phyloP scores from a whole-genome alignment of 306 rosid species.

The Sicyos baderoa region DNA sequence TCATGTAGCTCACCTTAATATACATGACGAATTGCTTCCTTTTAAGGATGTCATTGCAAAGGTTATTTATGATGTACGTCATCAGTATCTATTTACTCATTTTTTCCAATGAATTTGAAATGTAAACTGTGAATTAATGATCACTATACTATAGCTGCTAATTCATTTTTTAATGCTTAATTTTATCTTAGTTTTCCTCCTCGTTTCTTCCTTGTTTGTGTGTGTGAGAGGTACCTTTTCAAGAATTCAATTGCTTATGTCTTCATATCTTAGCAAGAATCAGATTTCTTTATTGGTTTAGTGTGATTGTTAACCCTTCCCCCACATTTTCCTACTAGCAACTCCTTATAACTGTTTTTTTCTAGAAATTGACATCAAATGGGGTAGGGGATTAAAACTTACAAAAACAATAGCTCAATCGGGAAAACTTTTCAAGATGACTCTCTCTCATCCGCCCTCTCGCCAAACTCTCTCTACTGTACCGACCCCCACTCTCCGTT shows the following conservation, averaged over 20 bases:
- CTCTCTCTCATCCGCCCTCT: no score
- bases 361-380: not conserved
- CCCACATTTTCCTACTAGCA: not conserved
- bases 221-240: not conserved
- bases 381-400: not conserved
- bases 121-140: not conserved
- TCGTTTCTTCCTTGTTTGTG: not conserved
- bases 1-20: constrained; percentile 87
- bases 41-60: constrained; percentile 84
- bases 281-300: not conserved
- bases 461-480: no score
- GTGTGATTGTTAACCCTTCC: not conserved
- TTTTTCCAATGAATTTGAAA: constrained; percentile 3
- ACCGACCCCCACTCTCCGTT: no score
- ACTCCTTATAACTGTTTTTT: constrained; percentile 1
- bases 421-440: no score
- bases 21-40: constrained; percentile 76
- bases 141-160: not conserved
- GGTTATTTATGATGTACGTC: constrained; percentile 80
- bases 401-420: no score
- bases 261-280: not conserved
- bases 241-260: not conserved
- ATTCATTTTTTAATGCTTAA: not conserved
- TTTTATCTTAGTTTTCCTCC: not conserved
- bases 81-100: constrained; percentile 14